Evolutionary conservation across 169 alveolate genomes (phyloP), one percentile per base, ranked within the genome.

Genomic region (Prorocentrum cordatum): DNA sequence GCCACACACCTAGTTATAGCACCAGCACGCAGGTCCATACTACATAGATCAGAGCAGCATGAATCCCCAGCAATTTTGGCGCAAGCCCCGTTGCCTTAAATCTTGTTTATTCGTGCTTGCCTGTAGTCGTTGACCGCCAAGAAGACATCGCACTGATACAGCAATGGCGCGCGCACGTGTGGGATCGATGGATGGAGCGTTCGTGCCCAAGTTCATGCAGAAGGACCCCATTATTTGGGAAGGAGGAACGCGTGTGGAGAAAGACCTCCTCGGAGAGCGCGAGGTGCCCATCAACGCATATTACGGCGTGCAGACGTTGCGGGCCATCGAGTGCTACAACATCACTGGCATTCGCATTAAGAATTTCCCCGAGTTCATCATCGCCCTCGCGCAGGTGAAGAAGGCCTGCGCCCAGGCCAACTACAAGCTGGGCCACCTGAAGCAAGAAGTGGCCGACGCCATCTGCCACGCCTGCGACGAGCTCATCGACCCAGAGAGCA

Each of bases 391-490:
- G 38, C 26, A 36, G 59, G 82, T 39, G 27, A 70, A 70, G 62
- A 54, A 59, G 73, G 87, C 87, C 0, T 77, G 87, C 68, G 87
- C 87, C 31, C 61, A 26, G 22, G 87, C 87, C 33, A 77, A 77
- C 66, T 59, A 77, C 87, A 77, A 77, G 45, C 58, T 77, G 38
- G 87, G 87, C 2, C n/a, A 35, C 47, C 64, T 77, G 42, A 73
- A 54, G n/a, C 32, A 77, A 77, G 45, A 59, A 75, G 59, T 70
- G 18, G 47, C 35, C 39, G 39, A 77, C 39, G 88, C 88, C 39
- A 77, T 77, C 33, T 24, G 24, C 26, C 88, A 62, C 12, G 88
- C 88, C 2, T 77, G 88, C 54, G 62, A 77, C 6, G 88, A 77
- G 66, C 75, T 77, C 24, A 77, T 77, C 26, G 88, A 35, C 6